Evolutionary conservation across 257 asterid species (phyloP).

Genomic region (Penstemon barbatus): DNA sequence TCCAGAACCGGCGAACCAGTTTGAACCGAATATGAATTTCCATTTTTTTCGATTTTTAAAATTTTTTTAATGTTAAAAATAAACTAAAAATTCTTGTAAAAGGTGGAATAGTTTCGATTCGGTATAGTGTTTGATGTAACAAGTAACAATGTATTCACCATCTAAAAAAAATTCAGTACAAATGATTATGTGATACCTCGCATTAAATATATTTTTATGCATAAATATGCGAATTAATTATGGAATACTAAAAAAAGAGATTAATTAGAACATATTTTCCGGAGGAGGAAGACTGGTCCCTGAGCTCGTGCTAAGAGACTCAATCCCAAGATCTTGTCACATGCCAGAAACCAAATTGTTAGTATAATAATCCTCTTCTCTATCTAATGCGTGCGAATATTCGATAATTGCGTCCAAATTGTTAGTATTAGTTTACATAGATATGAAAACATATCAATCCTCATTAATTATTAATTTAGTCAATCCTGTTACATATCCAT

Average conservation of each 20-base stretch:
- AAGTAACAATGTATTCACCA: too few species aligned
- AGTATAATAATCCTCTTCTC: slow-evolving; percentile 25
- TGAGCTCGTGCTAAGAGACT: slow-evolving; percentile 29
- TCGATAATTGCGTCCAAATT: slow-evolving; percentile 45
- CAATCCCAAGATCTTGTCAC: slow-evolving; percentile 59
- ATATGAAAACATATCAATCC: slow-evolving; percentile 36
- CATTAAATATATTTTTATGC: not conserved
- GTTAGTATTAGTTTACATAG: slow-evolving; percentile 23
- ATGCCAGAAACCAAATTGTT: slow-evolving; percentile 26
- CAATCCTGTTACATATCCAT: slow-evolving; percentile 25
- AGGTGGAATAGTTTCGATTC: too few species aligned
- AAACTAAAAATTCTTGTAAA: too few species aligned
- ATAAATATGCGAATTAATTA: not conserved
- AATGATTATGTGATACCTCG: slow-evolving; percentile 6
- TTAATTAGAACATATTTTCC: not conserved
- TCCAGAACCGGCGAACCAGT: too few species aligned
- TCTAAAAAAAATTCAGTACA: too few species aligned
- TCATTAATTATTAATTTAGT: slow-evolving; percentile 35
- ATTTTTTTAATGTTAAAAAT: too few species aligned
- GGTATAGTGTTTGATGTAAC: too few species aligned
- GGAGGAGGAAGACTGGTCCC: slow-evolving; percentile 26
- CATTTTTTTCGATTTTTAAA: too few species aligned
- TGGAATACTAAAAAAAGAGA: not conserved
- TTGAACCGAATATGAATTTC: too few species aligned
- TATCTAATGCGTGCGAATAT: slow-evolving; percentile 57